Evolutionary conservation across 73 alveolate genomes (phyloP).

Genomic region (Diophrys appendiculata): DNA sequence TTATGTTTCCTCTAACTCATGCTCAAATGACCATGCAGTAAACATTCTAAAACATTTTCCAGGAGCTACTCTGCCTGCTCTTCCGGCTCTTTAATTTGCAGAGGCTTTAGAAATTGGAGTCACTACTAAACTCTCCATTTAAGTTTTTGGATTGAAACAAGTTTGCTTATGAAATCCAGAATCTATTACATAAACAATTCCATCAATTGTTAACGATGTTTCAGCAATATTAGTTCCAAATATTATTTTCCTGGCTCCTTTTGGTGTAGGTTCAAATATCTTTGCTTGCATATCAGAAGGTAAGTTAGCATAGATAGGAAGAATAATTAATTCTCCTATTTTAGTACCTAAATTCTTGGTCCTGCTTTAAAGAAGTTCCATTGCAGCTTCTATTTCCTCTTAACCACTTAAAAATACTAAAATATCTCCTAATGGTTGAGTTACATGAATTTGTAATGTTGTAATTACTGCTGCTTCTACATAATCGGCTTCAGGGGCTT

Average conservation of each 20-base stretch:
- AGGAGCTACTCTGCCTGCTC: constrained; percentile 99
- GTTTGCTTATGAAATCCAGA: constrained; percentile 98
- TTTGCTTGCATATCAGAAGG: constrained; percentile 99
- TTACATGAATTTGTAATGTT: constrained; percentile 97
- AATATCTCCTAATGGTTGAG: constrained; percentile 98
- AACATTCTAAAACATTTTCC: constrained; percentile 99
- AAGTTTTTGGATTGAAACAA: constrained; percentile 97
- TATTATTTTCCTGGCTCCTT: constrained; percentile 95
- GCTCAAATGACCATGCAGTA: constrained; percentile 94
- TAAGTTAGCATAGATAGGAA: constrained; percentile 96
- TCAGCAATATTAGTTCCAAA: constrained; percentile 99
- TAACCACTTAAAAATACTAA: constrained; percentile 98
- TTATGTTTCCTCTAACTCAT: constrained; percentile 96
- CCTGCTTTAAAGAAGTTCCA: constrained; percentile 90
- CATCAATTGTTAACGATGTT: constrained; percentile 95
- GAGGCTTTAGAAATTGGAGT: constrained; percentile 94
- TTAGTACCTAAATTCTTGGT: constrained; percentile 94
- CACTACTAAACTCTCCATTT: constrained; percentile 93
- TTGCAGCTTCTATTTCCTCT: constrained; percentile 98
- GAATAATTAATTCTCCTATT: constrained; percentile 92
- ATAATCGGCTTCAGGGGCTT: constrained; percentile 99
- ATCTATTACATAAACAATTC: constrained; percentile 97
- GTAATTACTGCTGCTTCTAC: constrained; percentile 98
- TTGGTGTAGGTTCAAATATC: constrained; percentile 98
- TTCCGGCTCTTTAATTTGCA: constrained; percentile 97